phyloP scores from a whole-genome alignment of 2,329 filamentous ascomycete genomes.

The Chaetomiaceae sp. region DNA sequence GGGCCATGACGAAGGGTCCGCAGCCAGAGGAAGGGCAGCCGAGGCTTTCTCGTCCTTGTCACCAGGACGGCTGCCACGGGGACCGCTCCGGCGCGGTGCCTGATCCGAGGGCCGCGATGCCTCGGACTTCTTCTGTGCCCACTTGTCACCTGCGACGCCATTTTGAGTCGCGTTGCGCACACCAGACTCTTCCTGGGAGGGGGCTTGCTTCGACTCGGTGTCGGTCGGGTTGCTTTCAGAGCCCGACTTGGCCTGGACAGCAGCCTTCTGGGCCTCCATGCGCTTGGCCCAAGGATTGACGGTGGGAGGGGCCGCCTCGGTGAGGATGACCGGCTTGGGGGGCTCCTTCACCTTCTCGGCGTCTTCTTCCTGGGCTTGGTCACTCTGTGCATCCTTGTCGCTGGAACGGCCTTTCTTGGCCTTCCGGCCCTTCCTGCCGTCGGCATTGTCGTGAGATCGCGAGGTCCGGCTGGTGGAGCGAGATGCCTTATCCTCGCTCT shows the following conservation, averaged over 20 bases:
- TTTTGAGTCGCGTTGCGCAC: slow-evolving; percentile 19
- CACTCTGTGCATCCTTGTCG: slow-evolving; percentile 50
- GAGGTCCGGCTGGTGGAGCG: slow-evolving; percentile 59
- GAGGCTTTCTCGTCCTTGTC: slow-evolving; percentile 40
- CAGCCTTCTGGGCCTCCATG: slow-evolving; percentile 56
- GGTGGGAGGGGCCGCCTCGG: slow-evolving; percentile 73
- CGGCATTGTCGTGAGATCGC: slow-evolving; percentile 63
- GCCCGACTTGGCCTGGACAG: slow-evolving; percentile 42
- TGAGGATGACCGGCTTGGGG: slow-evolving; percentile 57
- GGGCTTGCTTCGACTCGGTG: slow-evolving; percentile 42
- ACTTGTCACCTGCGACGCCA: slow-evolving; percentile 31
- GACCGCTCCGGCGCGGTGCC: slow-evolving; percentile 35
- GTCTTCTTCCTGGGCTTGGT: slow-evolving; percentile 47
- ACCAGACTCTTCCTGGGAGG: slow-evolving; percentile 25
- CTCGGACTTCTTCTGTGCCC: slow-evolving; percentile 41
- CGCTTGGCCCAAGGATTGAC: slow-evolving; percentile 89
- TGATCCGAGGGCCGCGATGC: slow-evolving; percentile 38
- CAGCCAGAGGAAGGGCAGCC: slow-evolving; percentile 55
- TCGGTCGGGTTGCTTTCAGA: slow-evolving; percentile 16
- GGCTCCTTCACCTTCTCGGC: slow-evolving; percentile 50
- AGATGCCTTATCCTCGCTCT: slow-evolving; percentile 33
- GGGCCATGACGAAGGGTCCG: slow-evolving; percentile 79
- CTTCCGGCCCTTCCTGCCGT: slow-evolving; percentile 57
- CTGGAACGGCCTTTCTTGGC: slow-evolving; percentile 56
- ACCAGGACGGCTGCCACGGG: slow-evolving; percentile 41